phyloP scores from a whole-genome alignment of 2,329 filamentous ascomycete genomes.

The Colletotrichum siamense region DNA sequence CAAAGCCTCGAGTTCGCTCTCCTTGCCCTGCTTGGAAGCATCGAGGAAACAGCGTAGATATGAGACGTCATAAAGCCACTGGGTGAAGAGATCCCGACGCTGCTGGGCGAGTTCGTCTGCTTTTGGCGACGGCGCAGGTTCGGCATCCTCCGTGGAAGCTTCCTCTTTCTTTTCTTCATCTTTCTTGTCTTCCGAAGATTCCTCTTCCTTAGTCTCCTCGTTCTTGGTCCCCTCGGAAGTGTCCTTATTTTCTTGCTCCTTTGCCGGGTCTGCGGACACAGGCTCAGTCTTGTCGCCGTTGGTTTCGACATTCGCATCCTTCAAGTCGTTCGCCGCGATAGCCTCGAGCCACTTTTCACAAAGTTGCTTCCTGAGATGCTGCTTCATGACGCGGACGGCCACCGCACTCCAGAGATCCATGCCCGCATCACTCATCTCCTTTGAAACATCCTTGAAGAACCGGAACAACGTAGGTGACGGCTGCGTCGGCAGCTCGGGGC shows the following conservation, averaged over 20 bases:
- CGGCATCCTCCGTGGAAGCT: constrained; percentile 1
- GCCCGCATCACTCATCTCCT: constrained; percentile 73
- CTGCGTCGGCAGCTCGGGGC: constrained; percentile 74
- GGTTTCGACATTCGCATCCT: constrained; percentile 5
- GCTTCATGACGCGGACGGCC: constrained; percentile 69
- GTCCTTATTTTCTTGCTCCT: constrained; percentile 16
- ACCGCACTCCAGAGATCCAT: constrained; percentile 81
- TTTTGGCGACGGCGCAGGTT: constrained; percentile 2
- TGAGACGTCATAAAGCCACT: constrained; percentile 67
- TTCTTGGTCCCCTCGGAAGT: constrained; percentile 9
- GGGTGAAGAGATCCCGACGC: constrained; percentile 55
- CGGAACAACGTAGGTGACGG: constrained; percentile 78
- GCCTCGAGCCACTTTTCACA: constrained; percentile 51
- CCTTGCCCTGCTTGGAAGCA: constrained; percentile 24
- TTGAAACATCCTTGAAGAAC: constrained; percentile 70
- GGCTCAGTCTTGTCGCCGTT: constrained; percentile 10
- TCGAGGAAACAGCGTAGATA: constrained; percentile 55
- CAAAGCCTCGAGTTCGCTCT: constrained; percentile 46
- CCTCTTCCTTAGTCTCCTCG: constrained; percentile 9
- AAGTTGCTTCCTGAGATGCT: constrained; percentile 56
- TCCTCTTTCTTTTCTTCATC: constrained; percentile 18
- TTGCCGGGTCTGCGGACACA: constrained; percentile 18
- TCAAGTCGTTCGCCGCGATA: constrained; percentile 34
- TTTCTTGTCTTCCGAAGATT: constrained; percentile 12
- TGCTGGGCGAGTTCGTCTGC: constrained; percentile 28